A percentile compares a stretch with the other conserved stretches of the same genome.
Evolutionary conservation across 1,284 basidiomycete species (phyloP).

Genomic region (Vanrija pseudolonga): DNA sequence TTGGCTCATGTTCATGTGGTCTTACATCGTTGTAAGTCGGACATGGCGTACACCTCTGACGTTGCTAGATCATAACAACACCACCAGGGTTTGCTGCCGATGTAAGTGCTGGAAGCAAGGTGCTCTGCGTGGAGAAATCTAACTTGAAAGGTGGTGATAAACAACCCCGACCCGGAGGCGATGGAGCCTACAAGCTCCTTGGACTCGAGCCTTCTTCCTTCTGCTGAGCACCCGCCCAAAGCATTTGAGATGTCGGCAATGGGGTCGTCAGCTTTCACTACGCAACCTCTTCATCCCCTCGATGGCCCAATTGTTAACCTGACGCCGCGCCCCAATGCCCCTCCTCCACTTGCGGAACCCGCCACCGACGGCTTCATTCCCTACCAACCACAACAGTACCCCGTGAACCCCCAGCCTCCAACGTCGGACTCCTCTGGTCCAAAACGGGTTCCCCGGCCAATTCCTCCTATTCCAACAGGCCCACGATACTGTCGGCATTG

Average conservation of each 20-base stretch:
- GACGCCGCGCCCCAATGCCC: background rate
- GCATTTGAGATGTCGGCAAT: too few species aligned
- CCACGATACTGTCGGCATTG: conserved; percentile 44
- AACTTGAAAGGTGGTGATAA: conserved; percentile 4
- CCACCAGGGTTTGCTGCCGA: conserved; percentile 66
- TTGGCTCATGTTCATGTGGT: conserved; percentile 67
- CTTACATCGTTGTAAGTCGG: conserved; percentile 60
- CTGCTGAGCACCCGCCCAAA: background rate
- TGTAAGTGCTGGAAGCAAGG: conserved; percentile 50
- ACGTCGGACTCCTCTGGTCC: conserved; percentile 5
- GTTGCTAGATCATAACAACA: conserved; percentile 56
- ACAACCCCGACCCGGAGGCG: background rate
- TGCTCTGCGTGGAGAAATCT: too few species aligned
- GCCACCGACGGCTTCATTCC: background rate
- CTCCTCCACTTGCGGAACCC: background rate
- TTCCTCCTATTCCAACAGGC: conserved; percentile 18
- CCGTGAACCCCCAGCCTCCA: conserved; percentile 6
- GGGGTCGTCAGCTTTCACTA: too few species aligned
- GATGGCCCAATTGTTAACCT: too few species aligned
- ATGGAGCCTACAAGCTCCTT: background rate
- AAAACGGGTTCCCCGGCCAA: conserved; percentile 23
- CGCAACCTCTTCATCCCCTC: background rate
- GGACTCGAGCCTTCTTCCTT: background rate
- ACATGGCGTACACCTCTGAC: background rate
- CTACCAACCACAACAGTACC: too few species aligned